Base-by-base conservation (phyloP, 2,329 filamentous ascomycete species). In the Aureobasidium musti region DNA sequence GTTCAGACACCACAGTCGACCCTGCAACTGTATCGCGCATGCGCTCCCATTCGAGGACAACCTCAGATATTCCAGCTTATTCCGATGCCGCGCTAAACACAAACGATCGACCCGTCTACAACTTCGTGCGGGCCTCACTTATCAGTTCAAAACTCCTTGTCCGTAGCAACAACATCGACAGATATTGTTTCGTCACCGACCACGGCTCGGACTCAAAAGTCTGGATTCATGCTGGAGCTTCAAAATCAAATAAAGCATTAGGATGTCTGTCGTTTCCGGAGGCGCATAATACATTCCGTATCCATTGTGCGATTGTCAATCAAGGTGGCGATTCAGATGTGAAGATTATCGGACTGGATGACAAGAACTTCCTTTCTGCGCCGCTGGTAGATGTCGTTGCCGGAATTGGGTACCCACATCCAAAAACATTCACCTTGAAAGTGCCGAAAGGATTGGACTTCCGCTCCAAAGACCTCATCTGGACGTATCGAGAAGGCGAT, bases 211-310 rank as follows among this genome's bases (percentile, higher is more conserved):
- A 45, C n/a, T n/a, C 39, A 8, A 57, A 60, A 37, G 53, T 66
- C n/a, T 66, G 64, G 64, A 66, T 66, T 1, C 45, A 66, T 35
- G 64, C 64, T 7, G 64, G 64, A n/a, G 54, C 64, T 6, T 59
- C 64, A 3, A 66, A 57, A 13, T 2, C 21, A 2, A 66, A 66
- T 21, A 39, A 50, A 10, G 64, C 54, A 6, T 5, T 66, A 1
- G 64, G 64, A 13, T 66, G 45, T 43, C 13, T 66, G 0, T 39
- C 41, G 1, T 60, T 66, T 14, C 64, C 64, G 10, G 30, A 50
- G 21, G 26, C 53, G 2, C 54, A 61, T n/a, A 66, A 66, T 7
- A 60, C 64, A 6, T 66, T 66, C 23, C 54, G 64, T 0, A 50
- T 66, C 1, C 54, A 60, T n/a, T 66, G 53, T 35, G 56, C 26